Evolutionary conservation across 148 eudicot genomes (phyloP).

Genomic region (Vaccinium corymbosum): DNA sequence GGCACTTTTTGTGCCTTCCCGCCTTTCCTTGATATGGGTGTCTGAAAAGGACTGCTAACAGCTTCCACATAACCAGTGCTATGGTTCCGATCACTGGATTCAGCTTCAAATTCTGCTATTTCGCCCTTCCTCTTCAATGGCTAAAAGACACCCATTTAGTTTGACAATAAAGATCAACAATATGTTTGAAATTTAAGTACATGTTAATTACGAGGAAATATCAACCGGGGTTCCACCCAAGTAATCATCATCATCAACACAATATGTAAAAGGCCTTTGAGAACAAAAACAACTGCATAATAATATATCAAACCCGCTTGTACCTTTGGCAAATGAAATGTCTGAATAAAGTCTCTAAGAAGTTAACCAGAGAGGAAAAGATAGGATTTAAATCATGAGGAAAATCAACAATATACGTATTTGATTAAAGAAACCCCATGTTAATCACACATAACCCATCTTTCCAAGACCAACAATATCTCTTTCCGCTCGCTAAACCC

Average conservation of each 20-base stretch:
- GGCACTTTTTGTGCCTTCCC: slow-evolving; percentile 59
- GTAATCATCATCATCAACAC: not conserved
- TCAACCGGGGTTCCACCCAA: not conserved
- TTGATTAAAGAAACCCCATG: not conserved
- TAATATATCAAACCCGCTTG: not conserved
- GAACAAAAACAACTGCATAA: not conserved
- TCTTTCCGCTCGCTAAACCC: not conserved
- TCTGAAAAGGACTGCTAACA: slow-evolving; percentile 52
- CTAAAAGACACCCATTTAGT: slow-evolving; percentile 31
- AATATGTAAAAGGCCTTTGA: not conserved
- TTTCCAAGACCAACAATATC: not conserved
- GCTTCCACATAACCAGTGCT: slow-evolving; percentile 44
- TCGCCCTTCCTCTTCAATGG: slow-evolving; percentile 70
- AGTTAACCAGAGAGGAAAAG: not conserved
- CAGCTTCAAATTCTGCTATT: slow-evolving; percentile 42
- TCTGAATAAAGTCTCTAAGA: not conserved
- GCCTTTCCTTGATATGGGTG: slow-evolving; percentile 70
- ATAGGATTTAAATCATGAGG: not conserved
- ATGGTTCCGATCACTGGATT: slow-evolving; percentile 39
- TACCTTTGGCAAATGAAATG: not conserved
- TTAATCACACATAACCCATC: not conserved
- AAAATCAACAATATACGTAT: not conserved
- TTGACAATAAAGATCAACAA: slow-evolving; percentile 16
- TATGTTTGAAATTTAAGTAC: not conserved
- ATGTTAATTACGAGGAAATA: not conserved